These are phyloP conservation scores for Diplocarpon mali DNA, from an alignment of 2,329 filamentous ascomycete species.

Conservation along the genomic window DNA sequence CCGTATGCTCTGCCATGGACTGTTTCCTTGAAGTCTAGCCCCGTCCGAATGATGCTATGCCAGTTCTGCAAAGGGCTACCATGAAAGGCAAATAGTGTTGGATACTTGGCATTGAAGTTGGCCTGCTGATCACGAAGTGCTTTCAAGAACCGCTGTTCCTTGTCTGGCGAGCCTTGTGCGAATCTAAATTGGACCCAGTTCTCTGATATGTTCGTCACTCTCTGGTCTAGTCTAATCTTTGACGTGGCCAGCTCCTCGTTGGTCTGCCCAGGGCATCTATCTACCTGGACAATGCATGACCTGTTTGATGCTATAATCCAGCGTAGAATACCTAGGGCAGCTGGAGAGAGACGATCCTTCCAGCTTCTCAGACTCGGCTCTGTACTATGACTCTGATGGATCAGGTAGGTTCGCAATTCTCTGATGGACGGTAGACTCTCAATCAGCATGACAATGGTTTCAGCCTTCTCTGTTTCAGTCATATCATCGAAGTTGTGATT, in stretches of 20 bases:
- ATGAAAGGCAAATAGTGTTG: conserved; percentile 80
- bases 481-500: conserved; percentile 48
- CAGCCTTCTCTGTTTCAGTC: conserved; percentile 32
- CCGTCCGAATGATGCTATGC: conserved; percentile 81
- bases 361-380: conserved; percentile 35
- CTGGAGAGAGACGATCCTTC: conserved; percentile 49
- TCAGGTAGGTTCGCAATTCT: conserved; percentile 42
- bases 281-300: conserved; percentile 73
- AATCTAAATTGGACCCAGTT: conserved; percentile 75
- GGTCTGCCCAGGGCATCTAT: conserved; percentile 28
- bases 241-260: conserved; percentile 14
- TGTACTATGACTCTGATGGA: conserved; percentile 19
- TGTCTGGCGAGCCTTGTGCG: conserved; percentile 78
- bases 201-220: conserved; percentile 46
- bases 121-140: conserved; percentile 40
- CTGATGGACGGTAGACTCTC: conserved; percentile 49
- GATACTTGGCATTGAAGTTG: conserved; percentile 33
- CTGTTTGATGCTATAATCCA: conserved; percentile 90
- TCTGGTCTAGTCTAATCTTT: conserved; percentile 24
- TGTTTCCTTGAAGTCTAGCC: conserved; percentile 58
- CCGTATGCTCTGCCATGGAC: conserved; percentile 61
- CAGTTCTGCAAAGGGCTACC: conserved; percentile 68
- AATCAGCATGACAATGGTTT: conserved; percentile 40
- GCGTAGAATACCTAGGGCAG: conserved; percentile 57
- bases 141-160: conserved; percentile 62